Evolutionary conservation across 768 basidiomycete species (phyloP), one percentile per base, ranked within the genome.

Genomic region (Tricholoma hemisulphureum): DNA sequence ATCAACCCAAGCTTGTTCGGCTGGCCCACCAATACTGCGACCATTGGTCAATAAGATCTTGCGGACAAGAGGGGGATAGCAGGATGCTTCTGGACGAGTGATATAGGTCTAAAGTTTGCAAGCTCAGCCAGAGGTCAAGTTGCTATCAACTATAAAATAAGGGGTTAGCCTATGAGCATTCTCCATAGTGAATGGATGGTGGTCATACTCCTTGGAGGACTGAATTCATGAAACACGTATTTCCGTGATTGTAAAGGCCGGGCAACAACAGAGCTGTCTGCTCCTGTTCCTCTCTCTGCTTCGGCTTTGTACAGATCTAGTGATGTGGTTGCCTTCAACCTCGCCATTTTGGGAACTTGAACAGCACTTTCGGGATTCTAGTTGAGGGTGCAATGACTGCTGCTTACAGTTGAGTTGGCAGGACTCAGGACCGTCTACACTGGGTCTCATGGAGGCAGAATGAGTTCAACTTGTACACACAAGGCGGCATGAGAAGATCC

Each of bases 161-260:
- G 39, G 31, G 28, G 29, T 34, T 34, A n/a, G n/a, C n/a, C n/a
- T n/a, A 35, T 51, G 41, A 60, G 53, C 41, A 37, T 45, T 35
- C n/a, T 21, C 46, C n/a, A 18, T 11, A 18, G 34, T 20, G n/a
- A 18, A 29, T n/a, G 49, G 64, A 59, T 9, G 62, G 66, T 20
- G 43, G 4, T 63, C 86, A 63, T 73, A 88, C 90, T 34, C 89
- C 91, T 69, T 98, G 95, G 28, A 98, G 76, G 28, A 94, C 92
- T 29, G 93, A 94, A 73, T 96, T 98, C 88, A 95, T 92, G 74
- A 95, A 98, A 73, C 95, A 98, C 0, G 94, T 96, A 69, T 92
- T 92, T 41, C 89, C 88, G 74, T 91, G 88, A 68, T 93, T 93
- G 45, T 84, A 66, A 21, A 93, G 77, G 6, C 90, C 90, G 3